A percentile compares a stretch with the other conserved stretches of the same genome.
These are phyloP conservation scores for Pestalotiopsis sp. DNA, from an alignment of 2,329 filamentous ascomycete species.

Conservation along the genomic window DNA sequence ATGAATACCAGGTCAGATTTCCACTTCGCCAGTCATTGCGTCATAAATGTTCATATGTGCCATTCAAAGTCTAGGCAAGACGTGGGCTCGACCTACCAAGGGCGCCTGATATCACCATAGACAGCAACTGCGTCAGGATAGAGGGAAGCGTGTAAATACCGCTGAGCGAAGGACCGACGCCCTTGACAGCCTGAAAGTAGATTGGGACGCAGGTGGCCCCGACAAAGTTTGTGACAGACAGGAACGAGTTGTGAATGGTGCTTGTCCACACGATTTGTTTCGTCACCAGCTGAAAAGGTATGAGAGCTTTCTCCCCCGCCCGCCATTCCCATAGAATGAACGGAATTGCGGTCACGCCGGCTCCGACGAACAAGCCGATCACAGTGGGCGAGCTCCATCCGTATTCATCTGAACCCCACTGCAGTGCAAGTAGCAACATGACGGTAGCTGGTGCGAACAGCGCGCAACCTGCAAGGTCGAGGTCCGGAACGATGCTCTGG, in stretches of 20 bases:
- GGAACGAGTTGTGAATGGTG: constrained; percentile 11
- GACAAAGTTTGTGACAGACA: constrained; percentile 28
- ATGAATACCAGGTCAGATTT: background rate
- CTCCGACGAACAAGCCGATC: constrained; percentile 38
- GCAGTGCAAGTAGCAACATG: constrained; percentile 44
- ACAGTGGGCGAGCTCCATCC: constrained; percentile 36
- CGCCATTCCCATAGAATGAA: constrained; percentile 43
- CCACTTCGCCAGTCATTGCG: background rate
- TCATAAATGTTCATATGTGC: background rate
- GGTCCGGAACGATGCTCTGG: constrained; percentile 24
- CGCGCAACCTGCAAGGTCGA: constrained; percentile 41
- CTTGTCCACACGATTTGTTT: constrained; percentile 42
- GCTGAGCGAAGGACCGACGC: constrained; percentile 26
- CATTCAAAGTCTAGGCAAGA: background rate
- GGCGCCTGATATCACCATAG: constrained; percentile 50
- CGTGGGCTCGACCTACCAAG: constrained; percentile 18
- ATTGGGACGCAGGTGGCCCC: constrained; percentile 21
- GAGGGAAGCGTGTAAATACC: constrained; percentile 32
- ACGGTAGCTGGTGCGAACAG: constrained; percentile 39
- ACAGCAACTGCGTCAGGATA: constrained; percentile 45
- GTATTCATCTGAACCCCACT: constrained; percentile 38
- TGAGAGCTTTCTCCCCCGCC: constrained; percentile 48
- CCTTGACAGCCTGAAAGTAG: constrained; percentile 7
- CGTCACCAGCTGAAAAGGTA: constrained; percentile 44
- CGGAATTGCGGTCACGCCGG: constrained; percentile 27